phyloP scores from a whole-genome alignment of 495 filamentous ascomycete genomes.

The Neurospora intermedia region DNA sequence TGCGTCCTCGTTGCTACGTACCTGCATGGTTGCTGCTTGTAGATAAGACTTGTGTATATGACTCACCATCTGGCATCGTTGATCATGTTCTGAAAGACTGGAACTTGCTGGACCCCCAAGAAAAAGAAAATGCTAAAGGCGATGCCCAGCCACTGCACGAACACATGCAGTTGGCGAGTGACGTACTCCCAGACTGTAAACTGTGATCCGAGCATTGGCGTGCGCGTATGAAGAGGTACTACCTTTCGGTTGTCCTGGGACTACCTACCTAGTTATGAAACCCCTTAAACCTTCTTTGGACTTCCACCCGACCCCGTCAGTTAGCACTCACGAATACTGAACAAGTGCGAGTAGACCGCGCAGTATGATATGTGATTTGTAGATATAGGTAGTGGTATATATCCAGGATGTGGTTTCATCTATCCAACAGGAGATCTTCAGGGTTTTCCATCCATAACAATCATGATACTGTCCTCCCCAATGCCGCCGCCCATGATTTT shows the following conservation, averaged over 20 bases:
- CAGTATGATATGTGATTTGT: fast-evolving
- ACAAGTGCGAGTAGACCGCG: neutral
- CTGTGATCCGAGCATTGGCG: neutral
- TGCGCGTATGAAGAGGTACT: neutral
- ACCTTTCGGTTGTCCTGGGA: no score
- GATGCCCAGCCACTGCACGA: neutral
- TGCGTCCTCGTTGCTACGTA: no score
- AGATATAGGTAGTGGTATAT: neutral
- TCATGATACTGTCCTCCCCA: neutral
- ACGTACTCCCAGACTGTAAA: neutral
- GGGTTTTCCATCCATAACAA: neutral
- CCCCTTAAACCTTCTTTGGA: neutral
- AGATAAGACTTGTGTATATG: neutral
- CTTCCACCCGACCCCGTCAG: neutral
- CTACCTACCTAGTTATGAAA: neutral
- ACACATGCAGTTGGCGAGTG: neutral
- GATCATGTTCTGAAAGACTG: no score
- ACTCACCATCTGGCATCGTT: neutral
- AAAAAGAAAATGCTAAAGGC: neutral
- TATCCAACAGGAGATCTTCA: neutral
- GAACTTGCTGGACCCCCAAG: neutral
- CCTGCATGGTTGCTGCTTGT: neutral
- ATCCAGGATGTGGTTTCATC: neutral
- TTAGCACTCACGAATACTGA: neutral
- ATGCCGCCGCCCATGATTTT: neutral